Evolutionary conservation across 1,284 basidiomycete species (phyloP).

Genomic region (Moesziomyces globuligerus): DNA sequence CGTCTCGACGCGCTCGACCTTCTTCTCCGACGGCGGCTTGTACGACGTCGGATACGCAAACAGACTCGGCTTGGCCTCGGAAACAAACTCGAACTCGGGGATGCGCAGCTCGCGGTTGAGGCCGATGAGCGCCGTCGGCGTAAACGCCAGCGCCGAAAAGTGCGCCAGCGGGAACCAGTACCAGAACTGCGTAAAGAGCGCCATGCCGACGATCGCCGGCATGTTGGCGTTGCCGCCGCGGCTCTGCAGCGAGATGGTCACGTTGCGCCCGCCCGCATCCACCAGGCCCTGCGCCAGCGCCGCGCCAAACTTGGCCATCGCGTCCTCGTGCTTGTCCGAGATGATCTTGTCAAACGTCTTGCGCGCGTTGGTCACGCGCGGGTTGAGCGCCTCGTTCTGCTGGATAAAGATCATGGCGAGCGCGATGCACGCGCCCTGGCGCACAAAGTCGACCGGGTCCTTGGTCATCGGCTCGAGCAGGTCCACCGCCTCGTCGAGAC

Average conservation of each 20-base stretch:
- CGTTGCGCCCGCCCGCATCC: constrained; percentile 66
- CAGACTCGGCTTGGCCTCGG: constrained; percentile 62
- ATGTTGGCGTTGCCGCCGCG: constrained; percentile 64
- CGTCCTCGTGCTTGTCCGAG: constrained; percentile 67
- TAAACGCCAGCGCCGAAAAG: constrained; percentile 65
- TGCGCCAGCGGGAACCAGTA: constrained; percentile 68
- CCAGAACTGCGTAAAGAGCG: constrained; percentile 67
- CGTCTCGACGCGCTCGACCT: constrained; percentile 66
- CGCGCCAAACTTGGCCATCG: constrained; percentile 67
- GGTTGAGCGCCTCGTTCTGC: constrained; percentile 66
- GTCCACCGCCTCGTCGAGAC: constrained; percentile 65
- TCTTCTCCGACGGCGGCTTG: constrained; percentile 63
- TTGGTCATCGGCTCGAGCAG: constrained; percentile 67
- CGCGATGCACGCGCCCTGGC: constrained; percentile 65
- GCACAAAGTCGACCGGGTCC: constrained; percentile 67
- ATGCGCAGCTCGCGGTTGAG: constrained; percentile 60
- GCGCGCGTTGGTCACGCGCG: constrained; percentile 59
- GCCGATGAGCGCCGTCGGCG: constrained; percentile 65
- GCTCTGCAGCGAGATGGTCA: constrained; percentile 64
- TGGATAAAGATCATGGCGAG: constrained; percentile 66
- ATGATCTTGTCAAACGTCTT: constrained; percentile 64
- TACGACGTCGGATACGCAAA: constrained; percentile 63
- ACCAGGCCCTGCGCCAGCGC: constrained; percentile 64
- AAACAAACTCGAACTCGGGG: constrained; percentile 62
- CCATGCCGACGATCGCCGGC: constrained; percentile 67